phyloP scores from a whole-genome alignment of 768 basidiomycete genomes.

The Kwoniella dendrophila region DNA sequence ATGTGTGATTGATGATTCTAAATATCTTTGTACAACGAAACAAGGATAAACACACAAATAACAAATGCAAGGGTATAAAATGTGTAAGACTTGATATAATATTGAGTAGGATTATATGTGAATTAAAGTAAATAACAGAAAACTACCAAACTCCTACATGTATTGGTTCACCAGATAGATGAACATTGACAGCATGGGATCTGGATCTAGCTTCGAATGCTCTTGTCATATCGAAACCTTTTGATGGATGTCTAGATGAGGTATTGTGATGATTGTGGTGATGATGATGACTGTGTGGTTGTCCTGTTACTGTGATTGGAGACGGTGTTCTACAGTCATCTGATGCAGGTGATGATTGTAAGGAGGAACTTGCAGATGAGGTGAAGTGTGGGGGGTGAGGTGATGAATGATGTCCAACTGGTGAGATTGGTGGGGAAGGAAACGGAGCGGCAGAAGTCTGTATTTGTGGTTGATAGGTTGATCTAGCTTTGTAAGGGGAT shows the following conservation, averaged over 20 bases:
- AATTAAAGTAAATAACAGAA: too few relatives aligned
- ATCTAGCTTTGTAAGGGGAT: constrained; percentile 39
- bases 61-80: too few relatives aligned
- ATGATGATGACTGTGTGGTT: too few relatives aligned
- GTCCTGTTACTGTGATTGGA: constrained; percentile 39
- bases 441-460: constrained; percentile 15
- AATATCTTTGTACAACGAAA: too few relatives aligned
- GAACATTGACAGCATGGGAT: constrained; percentile 25
- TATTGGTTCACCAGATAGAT: constrained; percentile 25
- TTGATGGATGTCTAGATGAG: constrained; percentile 7
- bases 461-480: constrained; percentile 20
- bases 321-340: constrained; percentile 52
- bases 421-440: constrained; percentile 46
- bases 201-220: constrained; percentile 21
- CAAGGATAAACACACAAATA: too few relatives aligned
- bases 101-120: too few relatives aligned
- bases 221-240: constrained; percentile 28
- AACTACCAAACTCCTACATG: constrained; percentile 33
- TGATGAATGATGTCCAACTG: constrained; percentile 26
- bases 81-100: too few relatives aligned
- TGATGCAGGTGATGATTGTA: constrained; percentile 48
- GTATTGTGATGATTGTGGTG: constrained; percentile 8
- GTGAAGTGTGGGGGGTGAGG: constrained; percentile 40
- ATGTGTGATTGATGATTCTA: too few relatives aligned
- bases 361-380: constrained; percentile 40